phyloP scores from a whole-genome alignment of 352 stramenopile species.

The Globisporangium parvum region DNA sequence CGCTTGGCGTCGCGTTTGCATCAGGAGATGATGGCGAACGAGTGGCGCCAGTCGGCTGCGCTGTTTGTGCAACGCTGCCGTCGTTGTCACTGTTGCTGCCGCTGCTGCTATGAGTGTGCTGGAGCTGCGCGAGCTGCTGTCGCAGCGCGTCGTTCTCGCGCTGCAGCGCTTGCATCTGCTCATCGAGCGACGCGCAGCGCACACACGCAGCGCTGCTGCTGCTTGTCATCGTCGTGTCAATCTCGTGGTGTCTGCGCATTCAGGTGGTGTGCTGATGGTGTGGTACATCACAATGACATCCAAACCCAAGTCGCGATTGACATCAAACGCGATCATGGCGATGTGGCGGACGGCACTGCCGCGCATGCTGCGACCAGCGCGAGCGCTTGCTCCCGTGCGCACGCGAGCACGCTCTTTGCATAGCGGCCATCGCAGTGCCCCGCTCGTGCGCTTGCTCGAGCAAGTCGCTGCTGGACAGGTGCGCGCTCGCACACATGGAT shows the following conservation, averaged over 20 bases:
- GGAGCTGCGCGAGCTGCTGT: constrained; percentile 10
- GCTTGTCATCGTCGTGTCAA: constrained; percentile 1
- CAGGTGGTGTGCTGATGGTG: too few species aligned
- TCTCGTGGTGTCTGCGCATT: neutral
- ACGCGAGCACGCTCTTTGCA: neutral
- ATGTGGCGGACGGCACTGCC: too few species aligned
- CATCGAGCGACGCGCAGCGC: constrained; percentile 38
- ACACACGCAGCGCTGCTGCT: neutral
- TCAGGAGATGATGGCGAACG: neutral
- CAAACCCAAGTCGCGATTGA: neutral
- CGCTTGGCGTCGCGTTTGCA: neutral
- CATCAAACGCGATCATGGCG: neutral
- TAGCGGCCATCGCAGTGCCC: neutral
- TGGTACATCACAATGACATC: too few species aligned
- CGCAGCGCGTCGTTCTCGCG: constrained; percentile 13
- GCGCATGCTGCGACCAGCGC: too few species aligned
- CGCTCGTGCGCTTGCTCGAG: constrained; percentile 35
- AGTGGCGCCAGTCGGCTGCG: neutral
- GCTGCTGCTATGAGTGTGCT: neutral
- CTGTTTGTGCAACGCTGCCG: neutral
- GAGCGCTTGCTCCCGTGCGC: neutral
- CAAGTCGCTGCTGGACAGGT: constrained; percentile 51
- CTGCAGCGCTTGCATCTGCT: constrained; percentile 6
- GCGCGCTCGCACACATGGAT: too few species aligned
- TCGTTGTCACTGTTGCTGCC: too few species aligned